Evolutionary conservation across 176 grass and related monocot genomes (phyloP), one percentile per base, ranked within the genome.

Genomic region (Hordeum marinum): DNA sequence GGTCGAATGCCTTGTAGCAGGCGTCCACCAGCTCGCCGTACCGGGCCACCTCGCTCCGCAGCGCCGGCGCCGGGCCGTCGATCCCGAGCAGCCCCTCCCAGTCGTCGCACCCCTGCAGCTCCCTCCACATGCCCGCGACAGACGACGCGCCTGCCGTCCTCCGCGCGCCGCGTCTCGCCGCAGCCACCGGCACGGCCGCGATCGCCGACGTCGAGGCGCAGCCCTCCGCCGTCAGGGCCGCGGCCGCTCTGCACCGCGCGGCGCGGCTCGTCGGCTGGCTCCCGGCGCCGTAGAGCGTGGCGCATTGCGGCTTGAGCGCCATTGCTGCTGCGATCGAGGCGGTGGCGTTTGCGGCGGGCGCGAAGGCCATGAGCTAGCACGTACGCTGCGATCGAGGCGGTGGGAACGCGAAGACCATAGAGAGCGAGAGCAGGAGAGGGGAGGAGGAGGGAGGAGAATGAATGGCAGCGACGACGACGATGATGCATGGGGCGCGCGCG

Each of bases 1-100:
- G 90, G 40, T 95, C 94, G 43, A 93, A 91, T 46, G 83, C 90
- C 64, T 87, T 91, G 77, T 95, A 95, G 88, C 90, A 93, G 10
- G 94, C 90, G 61, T 68, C 26, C 10, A 95, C 94, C 9, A 95
- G 82, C 79, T 91, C 88, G 54, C 84, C 94, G 71, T 95, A 95
- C n/a, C 94, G 83, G 27, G 91, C 84, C 64, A 95, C 80, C 90
- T 95, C 94, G 18, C 61, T 31, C 5, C 83, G 78, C 9, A 95
- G 45, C 9, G 90, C 27, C 5, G 90, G 72, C 91, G 82, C 55
- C 72, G 54, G n/a, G 65, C 63, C 43, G 65, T 88, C 29, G 81
- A 87, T 11, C 3, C 86, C 62, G 0, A 92, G 54, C 3, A 95
- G 86, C 11, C 64, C 82, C 15, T 66, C 70, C 93, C 93, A 95